Percentiles rank a stretch among this genome's conserved stretches.
phyloP scores from a whole-genome alignment of 768 basidiomycete genomes.

The Pulveroboletus frians region DNA sequence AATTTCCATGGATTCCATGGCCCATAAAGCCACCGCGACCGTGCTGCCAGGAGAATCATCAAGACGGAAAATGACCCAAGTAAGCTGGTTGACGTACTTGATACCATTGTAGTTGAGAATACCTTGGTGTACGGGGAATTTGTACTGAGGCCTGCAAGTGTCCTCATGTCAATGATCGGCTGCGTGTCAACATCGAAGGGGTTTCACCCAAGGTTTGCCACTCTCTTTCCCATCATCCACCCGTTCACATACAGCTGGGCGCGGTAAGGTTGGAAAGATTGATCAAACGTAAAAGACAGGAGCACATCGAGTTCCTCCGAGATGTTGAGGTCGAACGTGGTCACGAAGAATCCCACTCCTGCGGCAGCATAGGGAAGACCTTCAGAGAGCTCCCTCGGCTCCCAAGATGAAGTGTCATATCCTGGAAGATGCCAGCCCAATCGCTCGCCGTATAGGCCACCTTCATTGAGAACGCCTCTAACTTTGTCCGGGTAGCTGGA shows the following conservation, averaged over 20 bases:
- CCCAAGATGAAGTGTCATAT: slow-evolving; percentile 62
- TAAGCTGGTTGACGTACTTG: slow-evolving; percentile 42
- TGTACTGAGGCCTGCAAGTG: slow-evolving; percentile 57
- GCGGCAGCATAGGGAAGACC: slow-evolving; percentile 55
- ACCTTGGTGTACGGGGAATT: slow-evolving; percentile 81
- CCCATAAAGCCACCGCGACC: slow-evolving; percentile 65
- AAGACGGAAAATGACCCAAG: background rate
- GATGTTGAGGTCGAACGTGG: slow-evolving; percentile 62
- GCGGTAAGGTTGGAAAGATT: slow-evolving; percentile 61
- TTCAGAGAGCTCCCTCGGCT: slow-evolving; percentile 45
- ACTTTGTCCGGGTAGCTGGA: slow-evolving; percentile 70
- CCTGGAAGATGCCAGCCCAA: slow-evolving; percentile 72
- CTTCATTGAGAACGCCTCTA: slow-evolving; percentile 67
- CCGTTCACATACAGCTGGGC: slow-evolving; percentile 77
- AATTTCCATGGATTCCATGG: slow-evolving; percentile 46
- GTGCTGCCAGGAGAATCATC: slow-evolving; percentile 33
- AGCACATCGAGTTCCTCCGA: slow-evolving; percentile 58
- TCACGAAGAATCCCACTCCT: slow-evolving; percentile 79
- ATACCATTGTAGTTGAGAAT: slow-evolving; percentile 67
- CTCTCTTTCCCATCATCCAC: slow-evolving; percentile 84
- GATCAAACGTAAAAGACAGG: slow-evolving; percentile 68
- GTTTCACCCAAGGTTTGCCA: slow-evolving; percentile 62
- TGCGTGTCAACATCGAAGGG: background rate
- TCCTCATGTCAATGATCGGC: slow-evolving; percentile 3
- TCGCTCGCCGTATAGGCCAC: slow-evolving; percentile 67